Evolutionary conservation across 2,329 filamentous ascomycete genomes (phyloP), one percentile per base, ranked within the genome.

Genomic region (Colletotrichum sojae): DNA sequence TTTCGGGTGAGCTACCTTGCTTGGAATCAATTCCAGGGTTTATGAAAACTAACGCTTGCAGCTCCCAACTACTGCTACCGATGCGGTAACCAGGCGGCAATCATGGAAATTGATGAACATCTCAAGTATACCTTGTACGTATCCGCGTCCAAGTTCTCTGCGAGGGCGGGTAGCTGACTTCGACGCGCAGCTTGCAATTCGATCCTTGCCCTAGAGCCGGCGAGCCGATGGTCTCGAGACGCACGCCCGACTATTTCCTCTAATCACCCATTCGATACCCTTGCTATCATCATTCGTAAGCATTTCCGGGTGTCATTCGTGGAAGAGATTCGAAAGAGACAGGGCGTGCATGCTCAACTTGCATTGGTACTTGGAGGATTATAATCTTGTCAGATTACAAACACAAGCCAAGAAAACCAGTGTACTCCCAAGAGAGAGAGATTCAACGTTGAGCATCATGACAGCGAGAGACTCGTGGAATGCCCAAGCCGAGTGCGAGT

Each of bases 101-200:
- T 99, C 81, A 99, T 99, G 96, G 96, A 98, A 84, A 99, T 99
- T 82, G 96, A 98, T 74, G 96, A 99, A 84, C 95, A 98, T 82
- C 85, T 99, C 79, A 98, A 99, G 87, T 99, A 98, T 84, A 98
- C 96, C 78, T 98, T 99, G 95, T 98, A 89, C 83, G 94, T 36
- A 15, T 46, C 45, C 39, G 31, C 20, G 39, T 13, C 15, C 49
- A 9, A 36, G 54, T 40, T 31, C 71, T 43, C 20, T 39, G 10
- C 25, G 18, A 15, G 20, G 18, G 5, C 15, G 27, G 55, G 18
- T 65, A 45, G 71, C 77, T 82, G 73, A 81, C 71, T 22, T 55
- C 43, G 31, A 68, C 20, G 31, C 31, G 10, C 77, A 99, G 96
- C 92, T 85, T 99, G 83, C 96, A 99, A 91, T 99, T 98, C 82